A percentile compares a stretch with the other conserved stretches of the same genome.
phyloP scores from a whole-genome alignment of 768 basidiomycete genomes.

The Butyriboletus loyo region DNA sequence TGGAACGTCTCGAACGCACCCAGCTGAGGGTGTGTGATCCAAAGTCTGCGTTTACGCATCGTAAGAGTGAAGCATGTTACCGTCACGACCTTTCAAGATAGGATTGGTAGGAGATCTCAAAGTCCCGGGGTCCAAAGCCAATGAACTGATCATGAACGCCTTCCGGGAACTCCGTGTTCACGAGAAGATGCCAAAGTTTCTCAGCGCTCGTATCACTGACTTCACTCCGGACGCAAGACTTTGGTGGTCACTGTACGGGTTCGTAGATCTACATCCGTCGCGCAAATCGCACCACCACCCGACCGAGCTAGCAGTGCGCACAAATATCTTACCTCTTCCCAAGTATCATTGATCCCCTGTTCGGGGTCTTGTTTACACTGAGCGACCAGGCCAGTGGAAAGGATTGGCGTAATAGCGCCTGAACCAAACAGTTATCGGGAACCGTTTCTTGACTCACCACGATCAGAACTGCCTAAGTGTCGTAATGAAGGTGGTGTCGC shows the following conservation, averaged over 20 bases:
- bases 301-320: background rate
- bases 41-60: background rate
- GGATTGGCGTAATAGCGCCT: background rate
- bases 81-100: no score
- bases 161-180: background rate
- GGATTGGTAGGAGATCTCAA: no score
- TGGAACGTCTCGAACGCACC: background rate
- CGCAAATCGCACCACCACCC: background rate
- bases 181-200: background rate
- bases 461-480: background rate
- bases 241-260: background rate
- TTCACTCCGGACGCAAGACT: background rate
- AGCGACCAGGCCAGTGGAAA: background rate
- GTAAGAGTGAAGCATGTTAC: background rate
- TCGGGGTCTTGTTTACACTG: background rate
- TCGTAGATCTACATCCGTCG: background rate
- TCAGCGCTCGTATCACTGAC: background rate
- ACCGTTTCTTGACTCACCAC: background rate
- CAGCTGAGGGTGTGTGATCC: background rate
- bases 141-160: background rate
- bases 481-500: background rate
- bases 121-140: background rate
- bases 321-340: background rate
- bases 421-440: background rate
- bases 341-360: background rate